Base-by-base conservation (phyloP, 2,329 filamentous ascomycete genomes). In the Colletotrichum echinochloae region DNA sequence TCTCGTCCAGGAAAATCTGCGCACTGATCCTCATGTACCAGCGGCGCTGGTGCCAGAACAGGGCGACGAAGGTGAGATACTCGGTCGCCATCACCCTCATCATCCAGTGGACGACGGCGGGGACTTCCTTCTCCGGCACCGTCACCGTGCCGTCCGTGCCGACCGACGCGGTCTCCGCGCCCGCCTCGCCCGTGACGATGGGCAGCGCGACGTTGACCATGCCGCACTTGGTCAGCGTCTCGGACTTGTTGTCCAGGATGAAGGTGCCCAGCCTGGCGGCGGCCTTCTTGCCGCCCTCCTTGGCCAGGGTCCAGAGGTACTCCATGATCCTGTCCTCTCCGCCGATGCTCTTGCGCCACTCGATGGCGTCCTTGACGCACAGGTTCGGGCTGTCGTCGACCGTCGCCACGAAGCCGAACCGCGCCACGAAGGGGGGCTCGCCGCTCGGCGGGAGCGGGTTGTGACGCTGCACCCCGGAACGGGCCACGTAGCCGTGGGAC, bases 1-100 rank as follows among this genome's bases (percentile, higher is more conserved):
- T 85, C 73, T 91, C 78, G 33, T 94, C 93, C n/a, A 98, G 81
- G 78, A 96, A 98, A 0, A 96, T 87, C 84, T 97, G 94, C 18
- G 89, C 93, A 77, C 92, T 94, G 57, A 97, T 76, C 59, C 95
- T 84, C 0, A 87, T 84, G 92, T 92, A 97, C 78, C 91, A 87
- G 63, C 85, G 84, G 0, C 86, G 87, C 0, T 81, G 85, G 74
- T 94, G 89, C 11, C 86, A 79, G 67, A 89, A 89, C 3, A 92
- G 77, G 1, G 90, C 85, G 61, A 96, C 81, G 76, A 94, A 95
- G 0, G 94, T 96, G 65, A 90, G 85, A 78, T 90, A 88, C n/a
- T 91, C 87, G 0, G 81, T 75, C 18, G 89, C 79, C 71, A 93
- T 76, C 4, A 76, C 83, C 54, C 81, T 78, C 60, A 85, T 77